phyloP scores from a whole-genome alignment of 1,284 basidiomycete species.

The Leccinum fuscescens region DNA sequence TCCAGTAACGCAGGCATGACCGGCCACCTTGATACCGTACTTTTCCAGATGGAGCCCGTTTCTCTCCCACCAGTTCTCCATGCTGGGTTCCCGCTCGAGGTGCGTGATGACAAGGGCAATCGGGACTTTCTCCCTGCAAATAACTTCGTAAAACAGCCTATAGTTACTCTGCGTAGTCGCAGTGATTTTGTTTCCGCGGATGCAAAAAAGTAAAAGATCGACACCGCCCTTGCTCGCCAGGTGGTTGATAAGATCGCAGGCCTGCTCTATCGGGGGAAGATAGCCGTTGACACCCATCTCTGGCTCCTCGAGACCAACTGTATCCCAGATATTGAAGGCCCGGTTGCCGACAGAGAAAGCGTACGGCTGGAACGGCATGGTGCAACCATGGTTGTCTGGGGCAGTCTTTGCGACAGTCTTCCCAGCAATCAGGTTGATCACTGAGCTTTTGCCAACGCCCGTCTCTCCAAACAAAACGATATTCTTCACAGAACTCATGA shows the following conservation, averaged over 20 bases:
- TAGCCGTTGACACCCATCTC: slow-evolving; percentile 9
- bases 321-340: slow-evolving; percentile 34
- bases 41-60: slow-evolving; percentile 24
- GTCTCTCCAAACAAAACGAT: slow-evolving; percentile 28
- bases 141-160: slow-evolving; percentile 35
- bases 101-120: slow-evolving; percentile 34
- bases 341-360: slow-evolving; percentile 15
- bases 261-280: slow-evolving; percentile 27
- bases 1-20: slow-evolving; percentile 34
- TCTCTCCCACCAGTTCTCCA: slow-evolving; percentile 34
- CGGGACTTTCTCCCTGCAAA: slow-evolving; percentile 35
- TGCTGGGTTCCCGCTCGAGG: slow-evolving; percentile 34
- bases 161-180: slow-evolving; percentile 37
- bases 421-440: slow-evolving; percentile 30
- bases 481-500: slow-evolving; percentile 24
- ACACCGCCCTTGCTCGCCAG: slow-evolving; percentile 33
- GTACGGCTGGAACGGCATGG: slow-evolving; percentile 27
- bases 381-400: slow-evolving; percentile 25
- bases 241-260: slow-evolving; percentile 35
- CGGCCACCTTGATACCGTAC: slow-evolving; percentile 24
- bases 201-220: slow-evolving; percentile 39
- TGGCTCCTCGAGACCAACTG: slow-evolving; percentile 39
- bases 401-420: slow-evolving; percentile 22
- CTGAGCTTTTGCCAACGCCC: neutral
- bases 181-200: slow-evolving; percentile 35